Percentiles rank a stretch among this genome's conserved stretches.
Conservation (phyloP, 352 stramenopile genomes). For the Phytopythium helicoides region DNA sequence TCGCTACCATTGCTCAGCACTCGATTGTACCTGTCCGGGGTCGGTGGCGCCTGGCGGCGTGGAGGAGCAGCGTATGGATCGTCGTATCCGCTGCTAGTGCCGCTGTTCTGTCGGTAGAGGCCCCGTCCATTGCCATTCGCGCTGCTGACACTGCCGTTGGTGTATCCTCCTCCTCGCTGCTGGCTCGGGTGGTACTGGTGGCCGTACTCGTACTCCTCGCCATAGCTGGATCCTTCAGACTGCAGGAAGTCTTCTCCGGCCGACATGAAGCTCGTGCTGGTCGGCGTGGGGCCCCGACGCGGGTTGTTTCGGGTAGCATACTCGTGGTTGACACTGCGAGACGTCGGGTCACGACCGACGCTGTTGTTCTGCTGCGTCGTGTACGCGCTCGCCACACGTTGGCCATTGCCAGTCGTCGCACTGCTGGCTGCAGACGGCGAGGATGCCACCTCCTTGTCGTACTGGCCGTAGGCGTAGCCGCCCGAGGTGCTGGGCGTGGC, state of each 20-base stretch:
- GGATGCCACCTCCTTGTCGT: slow-evolving; percentile 11
- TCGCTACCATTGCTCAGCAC: slow-evolving; percentile 15
- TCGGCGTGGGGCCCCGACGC: neutral
- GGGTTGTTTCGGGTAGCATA: slow-evolving; percentile 4
- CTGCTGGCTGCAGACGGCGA: slow-evolving; percentile 11
- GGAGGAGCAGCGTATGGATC: slow-evolving; percentile 21
- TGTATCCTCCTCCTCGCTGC: neutral
- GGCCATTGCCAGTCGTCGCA: neutral
- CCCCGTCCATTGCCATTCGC: slow-evolving; percentile 13
- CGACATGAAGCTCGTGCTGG: slow-evolving; percentile 7
- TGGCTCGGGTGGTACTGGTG: slow-evolving; percentile 1
- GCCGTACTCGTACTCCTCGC: slow-evolving; percentile 7
- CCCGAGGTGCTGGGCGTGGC: slow-evolving; percentile 10
- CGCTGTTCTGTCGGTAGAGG: slow-evolving; percentile 7
- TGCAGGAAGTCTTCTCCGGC: slow-evolving; percentile 2
- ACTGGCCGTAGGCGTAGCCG: slow-evolving; percentile 27
- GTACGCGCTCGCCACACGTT: neutral
- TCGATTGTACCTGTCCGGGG: slow-evolving; percentile 1
- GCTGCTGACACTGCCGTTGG: slow-evolving; percentile 6
- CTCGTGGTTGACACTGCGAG: slow-evolving; percentile 2
- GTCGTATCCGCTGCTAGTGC: slow-evolving; percentile 21
- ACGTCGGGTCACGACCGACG: neutral
- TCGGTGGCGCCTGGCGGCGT: slow-evolving; percentile 10
- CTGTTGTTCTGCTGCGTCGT: neutral
- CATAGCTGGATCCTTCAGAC: slow-evolving; percentile 1